phyloP scores from a whole-genome alignment of 1,284 basidiomycete genomes.

The Tetrapyrgos nigripes region DNA sequence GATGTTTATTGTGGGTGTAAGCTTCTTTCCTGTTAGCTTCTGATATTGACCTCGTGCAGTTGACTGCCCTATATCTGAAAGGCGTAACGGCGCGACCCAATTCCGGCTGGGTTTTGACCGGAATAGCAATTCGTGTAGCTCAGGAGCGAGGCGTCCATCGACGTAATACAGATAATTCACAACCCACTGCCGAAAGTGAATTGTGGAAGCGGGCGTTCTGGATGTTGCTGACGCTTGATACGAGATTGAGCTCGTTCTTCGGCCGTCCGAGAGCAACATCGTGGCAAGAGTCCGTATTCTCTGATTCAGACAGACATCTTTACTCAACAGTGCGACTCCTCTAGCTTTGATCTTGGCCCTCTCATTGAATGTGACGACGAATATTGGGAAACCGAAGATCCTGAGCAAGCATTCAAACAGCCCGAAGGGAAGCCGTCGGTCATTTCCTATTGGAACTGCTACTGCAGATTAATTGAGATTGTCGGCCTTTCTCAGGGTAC shows the following conservation, averaged over 20 bases:
- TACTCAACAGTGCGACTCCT: neutral
- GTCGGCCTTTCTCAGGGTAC: neutral
- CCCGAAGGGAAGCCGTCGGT: neutral
- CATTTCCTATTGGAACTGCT: neutral
- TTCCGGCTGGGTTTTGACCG: constrained; percentile 11
- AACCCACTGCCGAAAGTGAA: constrained; percentile 11
- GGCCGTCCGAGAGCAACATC: constrained; percentile 15
- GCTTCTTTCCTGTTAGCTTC: neutral
- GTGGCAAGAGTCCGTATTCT: constrained; percentile 14
- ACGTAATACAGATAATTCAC: neutral
- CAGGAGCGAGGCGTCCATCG: constrained; percentile 19
- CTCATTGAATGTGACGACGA: neutral
- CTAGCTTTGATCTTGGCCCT: neutral
- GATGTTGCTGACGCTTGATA: constrained; percentile 12
- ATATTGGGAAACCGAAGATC: neutral
- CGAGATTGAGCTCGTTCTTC: constrained; percentile 10
- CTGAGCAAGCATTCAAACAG: neutral
- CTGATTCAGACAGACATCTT: constrained; percentile 25
- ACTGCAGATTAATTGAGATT: neutral
- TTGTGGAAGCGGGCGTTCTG: constrained; percentile 18
- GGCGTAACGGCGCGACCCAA: constrained; percentile 8
- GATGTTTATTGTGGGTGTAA: constrained; percentile 56
- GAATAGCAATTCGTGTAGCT: constrained; percentile 9
- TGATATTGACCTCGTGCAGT: constrained; percentile 5
- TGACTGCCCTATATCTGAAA: no score